Evolutionary conservation across 495 filamentous ascomycete genomes (phyloP).

Genomic region (Daldinia bambusicola): DNA sequence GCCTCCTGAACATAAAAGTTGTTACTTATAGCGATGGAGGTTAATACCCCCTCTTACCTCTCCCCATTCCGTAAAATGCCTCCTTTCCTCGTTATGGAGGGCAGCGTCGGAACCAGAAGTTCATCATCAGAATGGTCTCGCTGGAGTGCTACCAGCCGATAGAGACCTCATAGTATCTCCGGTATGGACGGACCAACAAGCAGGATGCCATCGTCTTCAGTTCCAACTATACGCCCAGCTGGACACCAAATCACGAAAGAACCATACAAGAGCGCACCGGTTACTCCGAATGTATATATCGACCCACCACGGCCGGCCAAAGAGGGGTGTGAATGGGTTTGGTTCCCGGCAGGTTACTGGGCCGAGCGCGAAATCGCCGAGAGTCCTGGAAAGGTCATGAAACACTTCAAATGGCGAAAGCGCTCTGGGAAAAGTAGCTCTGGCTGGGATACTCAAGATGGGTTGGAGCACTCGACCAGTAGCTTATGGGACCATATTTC

Average conservation of each 20-base stretch:
- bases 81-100: conserved; percentile 22
- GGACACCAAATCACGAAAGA: conserved; percentile 26
- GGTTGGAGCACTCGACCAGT: conserved; percentile 18
- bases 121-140: conserved; percentile 36
- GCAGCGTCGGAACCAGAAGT: conserved; percentile 32
- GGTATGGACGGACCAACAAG: conserved; percentile 45
- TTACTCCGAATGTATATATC: conserved; percentile 23
- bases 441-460: conserved; percentile 31
- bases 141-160: conserved; percentile 28
- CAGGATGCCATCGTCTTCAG: conserved; percentile 35
- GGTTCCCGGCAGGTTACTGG: conserved; percentile 66
- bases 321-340: conserved; percentile 64
- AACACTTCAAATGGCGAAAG: conserved; percentile 52
- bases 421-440: conserved; percentile 52
- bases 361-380: conserved; percentile 58
- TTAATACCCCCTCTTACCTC: conserved; percentile 8
- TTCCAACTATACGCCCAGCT: conserved; percentile 11
- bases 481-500: conserved; percentile 36
- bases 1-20: conserved; percentile 5
- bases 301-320: conserved; percentile 62
- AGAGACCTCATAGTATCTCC: conserved; percentile 40
- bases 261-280: conserved; percentile 22
- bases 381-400: conserved; percentile 46
- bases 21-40: conserved; percentile 5
- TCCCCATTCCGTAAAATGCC: conserved; percentile 3